These are phyloP conservation scores for Parasitella parasitica DNA, from an alignment of 371 early-diverging fungal genomes.

Conservation along the genomic window DNA sequence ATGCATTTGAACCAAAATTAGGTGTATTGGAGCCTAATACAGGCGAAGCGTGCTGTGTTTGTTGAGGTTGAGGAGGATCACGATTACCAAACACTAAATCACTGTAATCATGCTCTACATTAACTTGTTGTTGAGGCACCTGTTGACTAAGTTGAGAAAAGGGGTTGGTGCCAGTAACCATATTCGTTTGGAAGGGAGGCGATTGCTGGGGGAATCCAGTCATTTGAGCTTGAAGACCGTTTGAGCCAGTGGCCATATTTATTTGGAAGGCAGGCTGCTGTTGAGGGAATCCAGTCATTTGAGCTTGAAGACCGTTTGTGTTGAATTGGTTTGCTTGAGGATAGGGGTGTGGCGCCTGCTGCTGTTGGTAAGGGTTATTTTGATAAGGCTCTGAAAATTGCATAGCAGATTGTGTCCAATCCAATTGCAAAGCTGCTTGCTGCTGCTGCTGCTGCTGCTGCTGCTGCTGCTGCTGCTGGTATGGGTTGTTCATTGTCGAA, in stretches of 20 bases:
- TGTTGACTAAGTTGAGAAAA: slow-evolving; percentile 17
- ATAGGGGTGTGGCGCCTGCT: slow-evolving; percentile 9
- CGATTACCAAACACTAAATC: slow-evolving; percentile 19
- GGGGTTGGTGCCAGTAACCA: slow-evolving; percentile 23
- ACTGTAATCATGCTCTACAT: slow-evolving; percentile 19
- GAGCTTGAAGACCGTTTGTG: slow-evolving; percentile 30
- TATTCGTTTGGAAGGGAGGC: slow-evolving; percentile 16
- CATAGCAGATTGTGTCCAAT: slow-evolving; percentile 15
- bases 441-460: slow-evolving; percentile 17
- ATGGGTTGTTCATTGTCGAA: slow-evolving; percentile 31
- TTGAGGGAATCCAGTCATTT: slow-evolving; percentile 11
- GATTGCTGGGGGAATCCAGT: slow-evolving; percentile 5
- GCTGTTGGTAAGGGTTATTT: slow-evolving; percentile 27
- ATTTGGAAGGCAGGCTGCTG: no score
- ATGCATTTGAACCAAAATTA: not conserved
- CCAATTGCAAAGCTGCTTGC: slow-evolving; percentile 17
- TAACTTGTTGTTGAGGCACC: slow-evolving; percentile 5
- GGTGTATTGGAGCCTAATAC: not conserved
- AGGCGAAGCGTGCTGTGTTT: slow-evolving; percentile 8
- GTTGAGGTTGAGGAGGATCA: not conserved
- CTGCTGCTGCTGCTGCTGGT: slow-evolving; percentile 21
- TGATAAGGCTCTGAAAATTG: slow-evolving; percentile 34
- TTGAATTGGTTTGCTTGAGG: slow-evolving; percentile 43
- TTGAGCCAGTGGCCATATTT: no score
- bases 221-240: slow-evolving; percentile 27